These are phyloP conservation scores for Tylopilus sp. DNA, from an alignment of 768 basidiomycete species.

Conservation along the genomic window DNA sequence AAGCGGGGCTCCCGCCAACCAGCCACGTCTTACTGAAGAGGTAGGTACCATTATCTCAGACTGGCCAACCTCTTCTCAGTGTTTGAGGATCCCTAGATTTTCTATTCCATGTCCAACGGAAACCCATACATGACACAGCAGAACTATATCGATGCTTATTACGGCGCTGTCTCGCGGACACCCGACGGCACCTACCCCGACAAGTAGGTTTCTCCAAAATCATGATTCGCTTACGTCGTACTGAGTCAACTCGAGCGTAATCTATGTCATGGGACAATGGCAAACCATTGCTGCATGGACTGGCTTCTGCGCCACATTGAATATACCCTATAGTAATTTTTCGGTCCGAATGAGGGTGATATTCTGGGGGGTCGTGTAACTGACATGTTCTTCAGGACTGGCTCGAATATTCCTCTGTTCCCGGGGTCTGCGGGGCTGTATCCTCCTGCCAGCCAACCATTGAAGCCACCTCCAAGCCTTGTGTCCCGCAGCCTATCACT, in stretches of 20 bases:
- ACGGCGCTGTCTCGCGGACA: slow-evolving; percentile 16
- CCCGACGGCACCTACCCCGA: slow-evolving; percentile 18
- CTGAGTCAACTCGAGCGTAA: not conserved
- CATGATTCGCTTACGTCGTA: not conserved
- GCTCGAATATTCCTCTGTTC: slow-evolving; percentile 19
- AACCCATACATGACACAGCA: slow-evolving; percentile 17
- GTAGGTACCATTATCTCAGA: too few relatives aligned
- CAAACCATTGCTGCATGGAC: slow-evolving; percentile 21
- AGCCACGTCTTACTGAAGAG: too few relatives aligned
- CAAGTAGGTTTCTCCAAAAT: not conserved
- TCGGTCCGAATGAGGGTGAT: slow-evolving; percentile 1
- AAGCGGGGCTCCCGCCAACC: too few relatives aligned
- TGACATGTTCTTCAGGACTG: slow-evolving; percentile 17
- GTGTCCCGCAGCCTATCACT: slow-evolving; percentile 20
- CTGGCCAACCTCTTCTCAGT: too few relatives aligned
- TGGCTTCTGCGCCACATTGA: slow-evolving; percentile 18
- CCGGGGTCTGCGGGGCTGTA: slow-evolving; percentile 15
- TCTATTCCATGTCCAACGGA: too few relatives aligned
- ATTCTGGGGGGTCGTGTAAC: not conserved
- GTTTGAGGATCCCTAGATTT: too few relatives aligned
- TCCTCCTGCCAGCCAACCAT: not conserved
- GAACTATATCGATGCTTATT: slow-evolving; percentile 23
- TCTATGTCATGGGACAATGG: not conserved
- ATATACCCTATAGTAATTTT: slow-evolving; percentile 23
- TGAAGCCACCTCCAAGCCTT: not conserved